Evolutionary conservation across 2,329 filamentous ascomycete species (phyloP), one percentile per base, ranked within the genome.

Genomic region (Alternaria viburni): DNA sequence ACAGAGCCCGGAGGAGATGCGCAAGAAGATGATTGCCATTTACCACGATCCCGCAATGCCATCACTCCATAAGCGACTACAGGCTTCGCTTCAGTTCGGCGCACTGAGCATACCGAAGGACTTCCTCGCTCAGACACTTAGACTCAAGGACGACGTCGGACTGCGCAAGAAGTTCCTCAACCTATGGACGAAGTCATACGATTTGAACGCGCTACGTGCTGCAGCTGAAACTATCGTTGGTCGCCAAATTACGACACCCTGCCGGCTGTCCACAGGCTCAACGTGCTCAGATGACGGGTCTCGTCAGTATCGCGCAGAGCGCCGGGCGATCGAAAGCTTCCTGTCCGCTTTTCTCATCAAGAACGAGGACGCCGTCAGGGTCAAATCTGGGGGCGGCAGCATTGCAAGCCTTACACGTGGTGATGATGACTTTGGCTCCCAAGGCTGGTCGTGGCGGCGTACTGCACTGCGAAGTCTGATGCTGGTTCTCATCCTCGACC

Each of bases 161-260:
- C 77, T 87, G 51, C 84, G 86, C 47, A 85, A 84, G 59, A 84
- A 83, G 43, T 89, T 88, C 65, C 74, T 88, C 44, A 82, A 84
- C 54, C 76, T 90, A 10, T 90, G 87, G 84, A 80, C 86, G 3
- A 81, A 87, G 51, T 86, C 83, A 2, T 91, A 90, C 72, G 81
- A 89, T 52, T 76, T 84, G 4, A 76, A 75, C 7, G 77, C 80
- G 5, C 79, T 91, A 44, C 81, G 81, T 57, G 82, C 84, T 2
- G 88, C 86, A 3, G 80, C 84, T 17, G 88, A 90, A 70, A 85
- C 86, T 3, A 82, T 91, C 5, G 80, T 88, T 28, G 88, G 88
- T n/a, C 84, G 87, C 55, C 82, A 81, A 46, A 79, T 86, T 28
- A 77, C 74, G 0, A 74, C 74, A 15, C 73, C 78, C 7, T 79